phyloP scores from a whole-genome alignment of 2,329 filamentous ascomycete genomes.

The Fusarium chuoi region DNA sequence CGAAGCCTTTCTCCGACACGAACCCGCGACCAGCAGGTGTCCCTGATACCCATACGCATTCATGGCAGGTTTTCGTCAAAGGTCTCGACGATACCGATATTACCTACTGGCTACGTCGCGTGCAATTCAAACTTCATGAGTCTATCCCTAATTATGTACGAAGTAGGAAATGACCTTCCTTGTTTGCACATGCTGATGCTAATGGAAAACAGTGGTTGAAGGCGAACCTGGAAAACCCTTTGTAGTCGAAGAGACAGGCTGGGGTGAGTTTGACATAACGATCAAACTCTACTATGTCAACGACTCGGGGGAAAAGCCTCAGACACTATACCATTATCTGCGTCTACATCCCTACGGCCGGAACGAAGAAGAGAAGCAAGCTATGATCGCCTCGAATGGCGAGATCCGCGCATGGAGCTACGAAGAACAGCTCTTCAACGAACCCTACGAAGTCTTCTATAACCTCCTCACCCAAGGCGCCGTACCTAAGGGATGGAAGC shows the following conservation, averaged over 20 bases:
- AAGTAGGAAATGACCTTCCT: conserved; percentile 59
- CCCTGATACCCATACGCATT: conserved; percentile 93
- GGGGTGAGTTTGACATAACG: conserved; percentile 97
- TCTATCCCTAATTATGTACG: conserved; percentile 93
- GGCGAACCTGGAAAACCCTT: conserved; percentile 76
- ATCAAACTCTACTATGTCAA: conserved; percentile 94
- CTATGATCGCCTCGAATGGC: conserved; percentile 66
- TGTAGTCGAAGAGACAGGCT: conserved; percentile 89
- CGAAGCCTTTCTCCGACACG: conserved; percentile 80
- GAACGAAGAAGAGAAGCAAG: conserved; percentile 76
- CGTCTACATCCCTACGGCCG: conserved; percentile 91
- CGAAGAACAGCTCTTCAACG: conserved; percentile 97
- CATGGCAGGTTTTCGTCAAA: conserved; percentile 94
- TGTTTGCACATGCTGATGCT: conserved; percentile 20
- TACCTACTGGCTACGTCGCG: conserved; percentile 94
- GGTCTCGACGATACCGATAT: conserved; percentile 91
- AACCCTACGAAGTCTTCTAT: conserved; percentile 93
- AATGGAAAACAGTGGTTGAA: conserved; percentile 69
- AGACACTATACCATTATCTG: conserved; percentile 93
- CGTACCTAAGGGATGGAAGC: conserved; percentile 59
- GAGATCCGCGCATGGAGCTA: conserved; percentile 83
- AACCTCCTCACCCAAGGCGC: conserved; percentile 83
- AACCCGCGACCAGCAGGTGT: conserved; percentile 81
- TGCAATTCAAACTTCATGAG: conserved; percentile 98
- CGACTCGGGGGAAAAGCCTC: conserved; percentile 90